Percentiles rank a stretch among this genome's conserved stretches.
Conservation (phyloP, 2,329 filamentous ascomycete genomes). For the Ophiostoma montium region DNA sequence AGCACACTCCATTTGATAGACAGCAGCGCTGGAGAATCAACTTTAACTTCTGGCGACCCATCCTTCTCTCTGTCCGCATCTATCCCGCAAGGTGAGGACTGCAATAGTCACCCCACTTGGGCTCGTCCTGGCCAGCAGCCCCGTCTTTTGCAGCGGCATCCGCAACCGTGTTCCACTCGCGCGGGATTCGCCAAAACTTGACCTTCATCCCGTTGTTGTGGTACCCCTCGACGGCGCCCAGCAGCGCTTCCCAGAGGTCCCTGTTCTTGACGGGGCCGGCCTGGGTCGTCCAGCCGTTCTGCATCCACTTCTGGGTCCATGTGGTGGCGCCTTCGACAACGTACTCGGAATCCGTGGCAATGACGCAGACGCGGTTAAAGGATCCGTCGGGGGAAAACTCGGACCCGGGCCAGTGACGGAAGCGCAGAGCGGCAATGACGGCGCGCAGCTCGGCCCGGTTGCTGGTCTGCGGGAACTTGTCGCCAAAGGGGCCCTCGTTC, state of each 20-base stretch:
- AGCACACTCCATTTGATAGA: no score
- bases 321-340: constrained; percentile 30
- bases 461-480: constrained; percentile 23
- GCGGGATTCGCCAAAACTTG: neutral
- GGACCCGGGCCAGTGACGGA: constrained; percentile 23
- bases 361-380: constrained; percentile 24
- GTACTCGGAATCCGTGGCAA: constrained; percentile 35
- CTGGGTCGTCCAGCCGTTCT: constrained; percentile 29
- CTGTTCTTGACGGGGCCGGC: constrained; percentile 29
- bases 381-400: constrained; percentile 17
- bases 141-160: neutral
- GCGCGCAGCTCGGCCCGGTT: constrained; percentile 33
- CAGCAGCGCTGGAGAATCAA: no score
- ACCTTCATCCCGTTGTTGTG: neutral
- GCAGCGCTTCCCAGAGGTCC: constrained; percentile 33
- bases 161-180: neutral
- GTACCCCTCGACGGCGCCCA: neutral
- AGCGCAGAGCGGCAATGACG: constrained; percentile 29
- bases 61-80: no score
- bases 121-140: no score
- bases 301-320: constrained; percentile 29
- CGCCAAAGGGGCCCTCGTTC: constrained; percentile 21
- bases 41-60: no score
- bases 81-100: no score
- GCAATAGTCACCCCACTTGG: no score